phyloP scores from a whole-genome alignment of 768 basidiomycete species.

The Tricholomella constricta region DNA sequence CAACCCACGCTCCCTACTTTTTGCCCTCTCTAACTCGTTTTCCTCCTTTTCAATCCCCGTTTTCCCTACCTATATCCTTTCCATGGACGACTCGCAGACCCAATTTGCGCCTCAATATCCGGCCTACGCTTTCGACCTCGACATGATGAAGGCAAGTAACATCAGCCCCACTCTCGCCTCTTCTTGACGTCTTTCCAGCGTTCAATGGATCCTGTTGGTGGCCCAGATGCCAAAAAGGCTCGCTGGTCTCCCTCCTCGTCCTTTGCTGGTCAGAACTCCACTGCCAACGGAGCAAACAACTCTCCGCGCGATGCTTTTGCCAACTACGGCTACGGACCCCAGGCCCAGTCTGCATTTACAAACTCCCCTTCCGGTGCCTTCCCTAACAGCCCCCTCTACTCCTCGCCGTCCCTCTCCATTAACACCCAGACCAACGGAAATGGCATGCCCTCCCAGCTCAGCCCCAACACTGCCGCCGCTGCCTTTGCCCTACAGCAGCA shows the following conservation, averaged over 20 bases:
- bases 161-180: conserved; percentile 1
- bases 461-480: conserved; percentile 60
- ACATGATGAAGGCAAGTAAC: conserved; percentile 84
- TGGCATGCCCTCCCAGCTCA: conserved; percentile 59
- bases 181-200: conserved; percentile 48
- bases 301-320: conserved; percentile 72
- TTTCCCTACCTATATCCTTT: conserved; percentile 33
- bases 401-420: conserved; percentile 69
- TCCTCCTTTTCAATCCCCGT: conserved; percentile 45
- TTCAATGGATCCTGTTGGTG: conserved; percentile 81
- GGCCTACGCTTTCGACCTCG: conserved; percentile 77
- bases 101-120: conserved; percentile 70
- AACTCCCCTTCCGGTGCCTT: conserved; percentile 50
- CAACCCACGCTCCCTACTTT: conserved; percentile 57
- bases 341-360: conserved; percentile 61
- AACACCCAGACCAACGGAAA: conserved; percentile 60
- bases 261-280: conserved; percentile 41
- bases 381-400: conserved; percentile 64
- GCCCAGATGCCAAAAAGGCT: conserved; percentile 87
- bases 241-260: conserved; percentile 80
- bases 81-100: conserved; percentile 78
- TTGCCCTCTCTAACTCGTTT: conserved; percentile 46
- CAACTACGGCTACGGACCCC: conserved; percentile 85
- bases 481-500: conserved; percentile 52
- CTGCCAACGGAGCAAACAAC: conserved; percentile 31